Conservation (phyloP, 257 asterid genomes). For the Solanum piurae region DNA sequence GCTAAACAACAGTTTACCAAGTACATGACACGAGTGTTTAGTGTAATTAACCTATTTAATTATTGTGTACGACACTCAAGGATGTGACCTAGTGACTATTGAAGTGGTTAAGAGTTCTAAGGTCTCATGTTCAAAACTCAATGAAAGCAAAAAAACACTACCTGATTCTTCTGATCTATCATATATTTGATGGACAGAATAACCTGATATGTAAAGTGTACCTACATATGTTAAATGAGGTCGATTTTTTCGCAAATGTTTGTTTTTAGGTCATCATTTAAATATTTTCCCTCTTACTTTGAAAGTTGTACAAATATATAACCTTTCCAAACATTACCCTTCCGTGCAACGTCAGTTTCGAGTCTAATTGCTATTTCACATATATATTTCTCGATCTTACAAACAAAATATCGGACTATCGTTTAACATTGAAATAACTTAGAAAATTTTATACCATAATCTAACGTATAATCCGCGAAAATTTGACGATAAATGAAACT, state of each 20-base stretch:
- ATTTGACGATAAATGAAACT: not conserved
- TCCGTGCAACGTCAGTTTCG: not conserved
- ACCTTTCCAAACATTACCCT: not conserved
- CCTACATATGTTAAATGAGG: not conserved
- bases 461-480: not conserved
- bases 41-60: not conserved
- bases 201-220: too few relatives aligned
- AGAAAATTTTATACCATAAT: not conserved
- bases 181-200: too few relatives aligned
- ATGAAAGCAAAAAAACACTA: accelerated
- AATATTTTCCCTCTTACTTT: too few relatives aligned
- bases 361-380: not conserved
- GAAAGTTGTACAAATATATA: too few relatives aligned
- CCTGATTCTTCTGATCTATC: too few relatives aligned
- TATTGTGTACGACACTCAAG: not conserved
- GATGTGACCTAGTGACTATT: not conserved
- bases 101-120: too few relatives aligned
- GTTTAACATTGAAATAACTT: not conserved
- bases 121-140: too few relatives aligned
- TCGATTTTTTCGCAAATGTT: too few relatives aligned
- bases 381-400: not conserved
- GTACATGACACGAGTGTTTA: not conserved
- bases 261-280: not conserved
- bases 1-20: not conserved
- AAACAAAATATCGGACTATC: not conserved